phyloP scores from a whole-genome alignment of 148 eudicot genomes.

The Silene uniflora region DNA sequence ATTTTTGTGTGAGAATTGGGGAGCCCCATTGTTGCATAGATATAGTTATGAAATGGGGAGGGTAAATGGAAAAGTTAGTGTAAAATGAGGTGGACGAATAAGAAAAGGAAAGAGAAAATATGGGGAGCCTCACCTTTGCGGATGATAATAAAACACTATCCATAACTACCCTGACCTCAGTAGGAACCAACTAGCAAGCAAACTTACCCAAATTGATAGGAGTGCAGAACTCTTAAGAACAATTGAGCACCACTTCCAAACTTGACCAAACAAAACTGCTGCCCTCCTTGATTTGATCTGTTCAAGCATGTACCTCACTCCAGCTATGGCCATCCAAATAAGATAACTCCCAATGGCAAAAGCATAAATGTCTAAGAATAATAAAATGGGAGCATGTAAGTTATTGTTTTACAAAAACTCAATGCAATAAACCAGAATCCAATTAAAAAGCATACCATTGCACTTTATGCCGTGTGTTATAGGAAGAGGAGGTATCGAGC shows the following conservation, averaged over 20 bases:
- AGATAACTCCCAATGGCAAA: slow-evolving; percentile 92
- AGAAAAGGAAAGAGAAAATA: too few species aligned
- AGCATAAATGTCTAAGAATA: slow-evolving; percentile 73
- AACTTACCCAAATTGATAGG: slow-evolving; percentile 83
- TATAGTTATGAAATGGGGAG: too few species aligned
- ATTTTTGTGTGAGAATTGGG: too few species aligned
- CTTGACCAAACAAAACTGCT: slow-evolving; percentile 55
- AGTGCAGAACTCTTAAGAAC: slow-evolving; percentile 76
- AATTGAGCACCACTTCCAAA: slow-evolving; percentile 91
- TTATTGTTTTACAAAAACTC: background rate
- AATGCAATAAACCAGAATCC: background rate
- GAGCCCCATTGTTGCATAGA: too few species aligned
- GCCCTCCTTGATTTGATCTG: slow-evolving; percentile 68
- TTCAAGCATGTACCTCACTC: slow-evolving; percentile 74
- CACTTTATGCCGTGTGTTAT: slow-evolving; percentile 92
- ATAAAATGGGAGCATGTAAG: slow-evolving; percentile 8
- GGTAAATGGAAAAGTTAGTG: too few species aligned
- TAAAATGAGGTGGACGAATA: too few species aligned
- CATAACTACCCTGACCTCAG: background rate
- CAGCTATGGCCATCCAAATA: slow-evolving; percentile 90
- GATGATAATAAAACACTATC: background rate
- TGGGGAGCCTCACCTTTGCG: too few species aligned
- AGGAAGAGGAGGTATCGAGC: slow-evolving; percentile 80
- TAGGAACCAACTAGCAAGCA: slow-evolving; percentile 8
- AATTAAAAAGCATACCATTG: slow-evolving; percentile 51